Percentiles rank a stretch among this genome's conserved stretches.
These are phyloP conservation scores for Sindora glabra DNA, from an alignment of 306 rosid species.

Conservation along the genomic window DNA sequence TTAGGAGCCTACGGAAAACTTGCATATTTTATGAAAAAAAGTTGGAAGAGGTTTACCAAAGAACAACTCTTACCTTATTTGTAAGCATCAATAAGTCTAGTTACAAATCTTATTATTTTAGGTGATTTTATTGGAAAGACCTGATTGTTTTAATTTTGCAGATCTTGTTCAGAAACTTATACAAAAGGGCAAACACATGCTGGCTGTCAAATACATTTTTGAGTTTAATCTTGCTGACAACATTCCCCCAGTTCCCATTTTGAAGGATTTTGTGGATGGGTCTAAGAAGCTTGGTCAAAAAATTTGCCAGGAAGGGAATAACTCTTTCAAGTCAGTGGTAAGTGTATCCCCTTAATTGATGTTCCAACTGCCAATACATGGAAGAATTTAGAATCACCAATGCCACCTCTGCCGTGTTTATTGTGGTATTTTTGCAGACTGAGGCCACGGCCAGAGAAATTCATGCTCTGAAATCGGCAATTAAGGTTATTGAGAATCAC, in stretches of 20 bases:
- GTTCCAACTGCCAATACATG: background rate
- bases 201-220: constrained; percentile 58
- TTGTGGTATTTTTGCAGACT: constrained; percentile 35
- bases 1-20: too few relatives aligned
- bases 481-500: constrained; percentile 47
- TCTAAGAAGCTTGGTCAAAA: constrained; percentile 38
- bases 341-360: constrained; percentile 16
- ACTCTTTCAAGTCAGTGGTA: constrained; percentile 54
- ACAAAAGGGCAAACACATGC: constrained; percentile 41
- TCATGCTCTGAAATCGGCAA: constrained; percentile 46
- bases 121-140: background rate
- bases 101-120: background rate
- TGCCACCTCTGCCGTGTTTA: constrained; percentile 11
- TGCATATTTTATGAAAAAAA: too few relatives aligned
- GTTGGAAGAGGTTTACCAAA: too few relatives aligned
- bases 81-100: too few relatives aligned
- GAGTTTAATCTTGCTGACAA: constrained; percentile 58
- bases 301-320: constrained; percentile 43
- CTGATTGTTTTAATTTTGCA: constrained; percentile 29
- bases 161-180: constrained; percentile 65
- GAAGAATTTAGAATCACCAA: background rate
- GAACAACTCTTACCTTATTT: too few relatives aligned
- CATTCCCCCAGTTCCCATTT: constrained; percentile 62
- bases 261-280: constrained; percentile 52
- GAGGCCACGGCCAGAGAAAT: constrained; percentile 57